These are phyloP conservation scores for Plantago ovata DNA, from an alignment of 257 asterid species.

Conservation along the genomic window DNA sequence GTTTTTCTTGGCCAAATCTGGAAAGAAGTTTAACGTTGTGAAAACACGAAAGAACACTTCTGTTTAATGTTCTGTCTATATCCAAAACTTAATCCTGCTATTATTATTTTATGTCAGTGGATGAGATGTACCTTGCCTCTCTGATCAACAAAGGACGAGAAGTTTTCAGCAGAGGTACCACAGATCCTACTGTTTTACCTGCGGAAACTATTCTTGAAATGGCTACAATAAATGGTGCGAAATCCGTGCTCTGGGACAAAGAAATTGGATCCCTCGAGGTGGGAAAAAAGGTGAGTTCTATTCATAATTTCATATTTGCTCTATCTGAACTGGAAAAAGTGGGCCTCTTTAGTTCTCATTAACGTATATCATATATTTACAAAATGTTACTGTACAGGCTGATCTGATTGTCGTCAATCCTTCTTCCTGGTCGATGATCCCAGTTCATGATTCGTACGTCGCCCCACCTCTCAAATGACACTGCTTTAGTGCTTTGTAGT, in stretches of 20 bases:
- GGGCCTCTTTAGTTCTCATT: no score
- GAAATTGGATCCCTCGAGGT: conserved; percentile 80
- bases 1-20: no score
- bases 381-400: conserved; percentile 44
- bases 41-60: not conserved
- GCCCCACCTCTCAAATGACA: conserved; percentile 1
- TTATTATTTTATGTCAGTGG: conserved; percentile 41
- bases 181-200: conserved; percentile 71
- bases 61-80: not conserved
- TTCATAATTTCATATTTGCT: not conserved
- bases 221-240: conserved; percentile 74
- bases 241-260: conserved; percentile 67
- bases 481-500: no score
- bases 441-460: conserved; percentile 62
- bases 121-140: conserved; percentile 89
- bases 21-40: no score
- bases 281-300: conserved; percentile 58
- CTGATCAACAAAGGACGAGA: conserved; percentile 78
- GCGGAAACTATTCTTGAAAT: conserved; percentile 73
- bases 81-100: not conserved
- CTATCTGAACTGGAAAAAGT: not conserved
- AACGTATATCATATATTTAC: no score
- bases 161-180: conserved; percentile 48
- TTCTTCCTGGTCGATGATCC: conserved; percentile 72
- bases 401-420: conserved; percentile 66